These are phyloP conservation scores for Eucalyptus tenuipes DNA, from an alignment of 345 rosid genomes.

Conservation along the genomic window DNA sequence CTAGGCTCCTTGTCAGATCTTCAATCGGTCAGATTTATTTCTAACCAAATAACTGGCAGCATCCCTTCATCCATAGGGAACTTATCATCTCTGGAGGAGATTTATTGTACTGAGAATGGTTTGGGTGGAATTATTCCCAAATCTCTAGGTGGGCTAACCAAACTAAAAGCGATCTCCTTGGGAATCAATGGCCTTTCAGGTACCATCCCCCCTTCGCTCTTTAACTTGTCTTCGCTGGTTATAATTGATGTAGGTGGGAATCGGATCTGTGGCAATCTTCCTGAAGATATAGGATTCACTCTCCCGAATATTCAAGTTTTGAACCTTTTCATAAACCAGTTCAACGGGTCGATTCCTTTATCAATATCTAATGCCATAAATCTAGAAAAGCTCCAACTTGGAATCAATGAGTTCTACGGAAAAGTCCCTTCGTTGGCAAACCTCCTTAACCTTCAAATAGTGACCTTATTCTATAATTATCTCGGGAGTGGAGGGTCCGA, in stretches of 20 bases:
- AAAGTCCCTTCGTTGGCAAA: neutral
- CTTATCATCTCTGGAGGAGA: neutral
- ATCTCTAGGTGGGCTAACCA: neutral
- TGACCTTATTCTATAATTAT: neutral
- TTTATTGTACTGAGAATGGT: neutral
- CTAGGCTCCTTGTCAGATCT: neutral
- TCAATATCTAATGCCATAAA: neutral
- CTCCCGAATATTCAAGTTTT: neutral
- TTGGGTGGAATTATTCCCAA: neutral
- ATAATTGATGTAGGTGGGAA: neutral
- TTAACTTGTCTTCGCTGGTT: constrained; percentile 5
- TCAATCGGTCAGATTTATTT: rapidly evolving
- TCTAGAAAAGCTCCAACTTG: neutral
- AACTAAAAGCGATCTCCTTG: neutral
- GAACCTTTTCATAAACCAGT: neutral
- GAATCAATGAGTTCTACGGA: neutral
- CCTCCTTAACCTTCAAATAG: neutral
- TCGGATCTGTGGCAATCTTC: neutral
- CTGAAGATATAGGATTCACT: neutral
- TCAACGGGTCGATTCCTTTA: neutral
- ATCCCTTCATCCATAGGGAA: neutral
- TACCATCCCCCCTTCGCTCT: constrained; percentile 5
- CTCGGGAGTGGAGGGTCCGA: neutral
- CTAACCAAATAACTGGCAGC: neutral
- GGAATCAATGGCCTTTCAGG: neutral